Conservation (phyloP, 2,329 filamentous ascomycete genomes). For the Talaromyces sp. region DNA sequence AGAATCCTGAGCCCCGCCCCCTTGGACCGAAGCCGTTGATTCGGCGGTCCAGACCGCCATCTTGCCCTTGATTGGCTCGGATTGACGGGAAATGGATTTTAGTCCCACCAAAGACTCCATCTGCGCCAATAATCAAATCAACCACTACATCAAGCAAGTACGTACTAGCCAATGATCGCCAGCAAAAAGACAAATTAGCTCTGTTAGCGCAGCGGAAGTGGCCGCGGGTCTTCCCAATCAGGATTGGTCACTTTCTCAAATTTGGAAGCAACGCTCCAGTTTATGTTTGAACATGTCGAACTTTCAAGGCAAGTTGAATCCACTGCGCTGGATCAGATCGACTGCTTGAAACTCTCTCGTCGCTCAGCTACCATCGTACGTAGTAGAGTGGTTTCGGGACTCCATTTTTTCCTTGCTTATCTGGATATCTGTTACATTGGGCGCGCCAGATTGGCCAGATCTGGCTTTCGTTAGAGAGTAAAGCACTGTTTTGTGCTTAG, state of each 20-base stretch:
- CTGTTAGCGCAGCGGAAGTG: neutral
- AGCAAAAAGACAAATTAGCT: neutral
- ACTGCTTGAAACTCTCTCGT: neutral
- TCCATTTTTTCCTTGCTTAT: too few relatives aligned
- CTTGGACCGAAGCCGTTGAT: neutral
- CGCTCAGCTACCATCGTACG: too few relatives aligned
- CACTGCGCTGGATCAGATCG: neutral
- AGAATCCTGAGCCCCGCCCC: neutral
- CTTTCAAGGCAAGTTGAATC: neutral
- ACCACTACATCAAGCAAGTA: neutral
- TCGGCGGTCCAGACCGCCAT: neutral
- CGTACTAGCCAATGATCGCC: neutral
- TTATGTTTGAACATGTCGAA: neutral
- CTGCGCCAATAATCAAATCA: neutral
- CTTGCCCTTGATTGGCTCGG: neutral
- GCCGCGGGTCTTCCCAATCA: neutral
- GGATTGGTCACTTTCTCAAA: neutral
- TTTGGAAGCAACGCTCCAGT: neutral
- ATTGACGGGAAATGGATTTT: neutral
- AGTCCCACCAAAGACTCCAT: neutral
- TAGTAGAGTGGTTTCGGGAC: too few relatives aligned
- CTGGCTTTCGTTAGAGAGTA: neutral
- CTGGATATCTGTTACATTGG: neutral
- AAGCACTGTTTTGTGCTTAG: neutral
- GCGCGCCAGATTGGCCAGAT: neutral